Percentiles rank a stretch among this genome's conserved stretches.
Evolutionary conservation across 495 filamentous ascomycete genomes (phyloP).

Genomic region (Penicillium bovifimosum): DNA sequence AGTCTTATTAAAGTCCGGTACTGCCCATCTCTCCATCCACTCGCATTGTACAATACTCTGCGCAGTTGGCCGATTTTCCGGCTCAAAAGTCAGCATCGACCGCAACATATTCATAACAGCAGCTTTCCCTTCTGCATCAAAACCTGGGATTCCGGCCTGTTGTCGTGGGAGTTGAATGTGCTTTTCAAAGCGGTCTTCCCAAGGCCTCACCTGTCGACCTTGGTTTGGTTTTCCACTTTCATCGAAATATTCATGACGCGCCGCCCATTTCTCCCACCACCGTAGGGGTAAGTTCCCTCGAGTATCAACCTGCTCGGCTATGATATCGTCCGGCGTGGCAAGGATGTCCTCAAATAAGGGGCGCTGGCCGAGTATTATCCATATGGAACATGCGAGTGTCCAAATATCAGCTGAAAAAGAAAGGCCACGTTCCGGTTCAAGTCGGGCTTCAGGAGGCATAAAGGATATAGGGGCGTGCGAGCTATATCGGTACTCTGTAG

Average conservation of each 20-base stretch:
- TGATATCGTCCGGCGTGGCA: slow-evolving; percentile 20
- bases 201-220: slow-evolving; percentile 2
- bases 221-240: slow-evolving; percentile 12
- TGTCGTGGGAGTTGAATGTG: slow-evolving; percentile 6
- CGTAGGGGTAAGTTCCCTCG: slow-evolving; percentile 15
- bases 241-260: slow-evolving; percentile 11
- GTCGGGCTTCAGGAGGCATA: slow-evolving; percentile 21
- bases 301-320: slow-evolving; percentile 21
- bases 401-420: slow-evolving; percentile 34
- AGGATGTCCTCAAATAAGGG: slow-evolving; percentile 15
- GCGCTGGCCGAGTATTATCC: slow-evolving; percentile 20
- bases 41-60: slow-evolving; percentile 18
- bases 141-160: slow-evolving; percentile 2
- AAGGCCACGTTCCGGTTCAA: slow-evolving; percentile 20
- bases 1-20: slow-evolving; percentile 11
- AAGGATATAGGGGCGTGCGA: slow-evolving; percentile 20
- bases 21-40: slow-evolving; percentile 24
- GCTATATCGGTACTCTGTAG: slow-evolving; percentile 10
- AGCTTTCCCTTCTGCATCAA: slow-evolving; percentile 3
- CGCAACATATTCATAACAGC: slow-evolving; percentile 3
- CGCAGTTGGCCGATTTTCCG: slow-evolving; percentile 13
- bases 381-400: slow-evolving; percentile 32
- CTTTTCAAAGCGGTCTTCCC: slow-evolving; percentile 1
- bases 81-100: slow-evolving; percentile 18
- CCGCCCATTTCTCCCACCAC: slow-evolving; percentile 22